Conservation (phyloP, 23 red algal genomes). For the Gracilariopsis chorda region DNA sequence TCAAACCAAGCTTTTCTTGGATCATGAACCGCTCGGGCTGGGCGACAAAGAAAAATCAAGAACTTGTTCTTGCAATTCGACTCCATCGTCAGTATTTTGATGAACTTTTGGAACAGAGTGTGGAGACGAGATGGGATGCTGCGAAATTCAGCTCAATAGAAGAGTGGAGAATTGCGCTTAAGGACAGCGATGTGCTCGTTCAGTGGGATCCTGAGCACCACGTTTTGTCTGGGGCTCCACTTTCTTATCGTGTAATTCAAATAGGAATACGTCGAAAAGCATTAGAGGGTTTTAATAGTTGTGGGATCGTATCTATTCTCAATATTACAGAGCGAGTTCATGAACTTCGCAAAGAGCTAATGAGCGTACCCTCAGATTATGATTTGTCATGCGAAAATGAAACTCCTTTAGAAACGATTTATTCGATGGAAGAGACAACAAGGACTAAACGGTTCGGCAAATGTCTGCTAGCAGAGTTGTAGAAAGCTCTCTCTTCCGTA, state of each 20-base stretch:
- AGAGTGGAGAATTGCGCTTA: background rate
- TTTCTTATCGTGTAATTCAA: slow-evolving; percentile 16
- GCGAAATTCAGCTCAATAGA: background rate
- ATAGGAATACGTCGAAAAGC: background rate
- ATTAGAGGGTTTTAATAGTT: background rate
- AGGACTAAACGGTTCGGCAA: too few relatives aligned
- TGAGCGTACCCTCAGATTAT: background rate
- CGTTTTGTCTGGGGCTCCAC: background rate
- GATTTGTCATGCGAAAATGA: background rate
- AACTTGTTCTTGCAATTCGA: slow-evolving; percentile 6
- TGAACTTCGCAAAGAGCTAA: background rate
- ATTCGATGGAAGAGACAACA: too few relatives aligned
- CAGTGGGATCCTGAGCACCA: slow-evolving; percentile 52
- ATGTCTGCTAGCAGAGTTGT: too few relatives aligned
- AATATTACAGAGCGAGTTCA: background rate
- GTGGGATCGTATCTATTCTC: background rate
- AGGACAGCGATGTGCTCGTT: background rate
- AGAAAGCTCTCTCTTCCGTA: too few relatives aligned
- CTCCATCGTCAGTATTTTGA: slow-evolving; percentile 23
- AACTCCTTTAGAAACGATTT: background rate
- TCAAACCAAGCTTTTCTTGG: slow-evolving; percentile 42
- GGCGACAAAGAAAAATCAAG: slow-evolving; percentile 18
- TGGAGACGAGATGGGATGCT: background rate
- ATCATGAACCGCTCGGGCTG: slow-evolving; percentile 45
- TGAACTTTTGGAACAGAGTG: background rate